These are phyloP conservation scores for Pythium aphanidermatum DNA, from an alignment of 352 stramenopile species.

Conservation along the genomic window DNA sequence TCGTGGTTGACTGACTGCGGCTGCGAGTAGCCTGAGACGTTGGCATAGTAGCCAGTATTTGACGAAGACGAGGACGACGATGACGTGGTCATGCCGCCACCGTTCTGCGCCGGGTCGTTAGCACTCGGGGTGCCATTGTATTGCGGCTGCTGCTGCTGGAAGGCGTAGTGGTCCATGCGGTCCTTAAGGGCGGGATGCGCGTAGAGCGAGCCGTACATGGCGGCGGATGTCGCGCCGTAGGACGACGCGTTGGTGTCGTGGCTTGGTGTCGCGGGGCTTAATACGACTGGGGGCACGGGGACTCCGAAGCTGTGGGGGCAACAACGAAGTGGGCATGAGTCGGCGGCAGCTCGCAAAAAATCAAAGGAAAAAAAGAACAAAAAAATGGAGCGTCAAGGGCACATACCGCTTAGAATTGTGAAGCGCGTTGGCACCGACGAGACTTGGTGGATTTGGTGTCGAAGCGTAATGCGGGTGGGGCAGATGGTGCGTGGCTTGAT, in stretches of 20 bases:
- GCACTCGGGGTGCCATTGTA: constrained; percentile 12
- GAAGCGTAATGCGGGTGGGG: not conserved
- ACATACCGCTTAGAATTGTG: constrained; percentile 16
- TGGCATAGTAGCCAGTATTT: constrained; percentile 7
- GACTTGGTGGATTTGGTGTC: constrained; percentile 13
- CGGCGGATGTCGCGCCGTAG: constrained; percentile 4
- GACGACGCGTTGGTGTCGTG: constrained; percentile 9
- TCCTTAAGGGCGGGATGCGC: constrained; percentile 15
- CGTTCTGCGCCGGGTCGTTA: no score
- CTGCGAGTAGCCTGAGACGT: constrained; percentile 4
- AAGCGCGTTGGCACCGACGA: not conserved
- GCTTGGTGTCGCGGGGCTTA: constrained; percentile 16
- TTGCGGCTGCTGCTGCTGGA: constrained; percentile 14
- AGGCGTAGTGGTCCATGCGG: constrained; percentile 14
- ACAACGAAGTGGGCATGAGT: not conserved
- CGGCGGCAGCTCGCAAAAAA: not conserved
- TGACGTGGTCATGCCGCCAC: not conserved
- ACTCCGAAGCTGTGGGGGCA: constrained; percentile 13
- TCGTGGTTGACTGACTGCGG: not conserved
- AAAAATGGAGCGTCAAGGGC: not conserved
- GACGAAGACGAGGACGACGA: not conserved
- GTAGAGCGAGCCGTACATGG: constrained; percentile 18
- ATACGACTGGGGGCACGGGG: constrained; percentile 9
- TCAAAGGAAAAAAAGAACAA: constrained; percentile 13
- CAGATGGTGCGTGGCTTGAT: no score